These are phyloP conservation scores for Aspergillus sergii DNA, from an alignment of 2,329 filamentous ascomycete species.

Conservation along the genomic window DNA sequence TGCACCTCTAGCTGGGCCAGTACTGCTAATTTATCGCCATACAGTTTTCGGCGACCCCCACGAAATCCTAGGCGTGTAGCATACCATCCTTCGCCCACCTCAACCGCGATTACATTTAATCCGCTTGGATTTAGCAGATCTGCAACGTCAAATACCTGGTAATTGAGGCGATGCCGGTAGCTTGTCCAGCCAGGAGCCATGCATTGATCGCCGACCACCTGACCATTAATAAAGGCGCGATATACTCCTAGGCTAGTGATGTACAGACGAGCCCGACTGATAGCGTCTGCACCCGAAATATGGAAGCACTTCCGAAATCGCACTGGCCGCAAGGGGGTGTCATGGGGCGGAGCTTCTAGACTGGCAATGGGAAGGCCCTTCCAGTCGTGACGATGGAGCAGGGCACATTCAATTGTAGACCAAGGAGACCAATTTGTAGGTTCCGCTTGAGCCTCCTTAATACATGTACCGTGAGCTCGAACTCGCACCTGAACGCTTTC, in stretches of 20 bases:
- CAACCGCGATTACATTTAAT: constrained; percentile 46
- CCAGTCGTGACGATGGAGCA: constrained; percentile 39
- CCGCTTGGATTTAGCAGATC: constrained; percentile 36
- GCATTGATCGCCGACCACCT: constrained; percentile 37
- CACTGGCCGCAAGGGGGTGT: constrained; percentile 32
- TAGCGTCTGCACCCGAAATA: constrained; percentile 6
- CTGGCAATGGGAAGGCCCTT: constrained; percentile 22
- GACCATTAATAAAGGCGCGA: constrained; percentile 52
- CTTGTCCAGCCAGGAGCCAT: constrained; percentile 54
- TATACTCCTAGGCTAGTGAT: constrained; percentile 53
- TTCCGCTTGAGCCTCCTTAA: neutral
- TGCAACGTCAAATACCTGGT: constrained; percentile 58
- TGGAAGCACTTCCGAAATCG: constrained; percentile 40
- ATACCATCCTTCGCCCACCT: constrained; percentile 57
- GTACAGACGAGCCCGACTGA: constrained; percentile 46
- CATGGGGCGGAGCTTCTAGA: constrained; percentile 15
- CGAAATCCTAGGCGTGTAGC: constrained; percentile 36
- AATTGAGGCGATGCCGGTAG: constrained; percentile 55
- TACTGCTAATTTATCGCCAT: constrained; percentile 28
- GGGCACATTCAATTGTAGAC: constrained; percentile 36
- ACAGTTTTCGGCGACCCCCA: constrained; percentile 23
- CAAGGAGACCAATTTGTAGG: constrained; percentile 20
- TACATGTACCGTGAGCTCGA: constrained; percentile 15
- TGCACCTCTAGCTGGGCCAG: constrained; percentile 34
- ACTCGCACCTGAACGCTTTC: constrained; percentile 21